These are phyloP conservation scores for Xylaria telfairii DNA, from an alignment of 495 filamentous ascomycete species.

Conservation along the genomic window DNA sequence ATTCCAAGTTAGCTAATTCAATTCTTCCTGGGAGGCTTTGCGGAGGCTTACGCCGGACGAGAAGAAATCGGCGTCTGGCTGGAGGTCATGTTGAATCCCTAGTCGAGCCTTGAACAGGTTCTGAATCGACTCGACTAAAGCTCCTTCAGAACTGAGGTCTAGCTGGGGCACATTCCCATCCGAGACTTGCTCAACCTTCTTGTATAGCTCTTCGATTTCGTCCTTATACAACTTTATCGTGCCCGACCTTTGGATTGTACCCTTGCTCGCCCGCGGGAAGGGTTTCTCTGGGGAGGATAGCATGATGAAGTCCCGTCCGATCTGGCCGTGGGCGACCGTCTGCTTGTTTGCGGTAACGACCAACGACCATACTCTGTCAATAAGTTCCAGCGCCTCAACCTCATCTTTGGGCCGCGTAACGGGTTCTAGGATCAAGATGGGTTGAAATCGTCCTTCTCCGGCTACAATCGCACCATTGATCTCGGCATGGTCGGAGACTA, in stretches of 20 bases:
- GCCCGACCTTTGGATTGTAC: slow-evolving; percentile 56
- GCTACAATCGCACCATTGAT: slow-evolving; percentile 58
- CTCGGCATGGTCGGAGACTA: slow-evolving; percentile 49
- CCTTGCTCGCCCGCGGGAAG: slow-evolving; percentile 62
- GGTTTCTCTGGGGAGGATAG: slow-evolving; percentile 56
- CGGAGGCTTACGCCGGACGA: slow-evolving; percentile 35
- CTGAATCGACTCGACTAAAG: slow-evolving; percentile 43
- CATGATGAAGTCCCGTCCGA: slow-evolving; percentile 46
- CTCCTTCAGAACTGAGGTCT: slow-evolving; percentile 40
- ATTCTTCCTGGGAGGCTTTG: not conserved
- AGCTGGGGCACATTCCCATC: slow-evolving; percentile 32
- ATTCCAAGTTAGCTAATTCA: slow-evolving; percentile 41
- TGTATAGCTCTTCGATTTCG: slow-evolving; percentile 61
- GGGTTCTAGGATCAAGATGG: slow-evolving; percentile 60
- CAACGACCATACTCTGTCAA: slow-evolving; percentile 48
- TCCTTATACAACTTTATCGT: slow-evolving; percentile 57
- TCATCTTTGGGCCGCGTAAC: slow-evolving; percentile 30
- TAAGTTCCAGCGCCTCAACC: slow-evolving; percentile 38
- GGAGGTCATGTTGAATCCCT: slow-evolving; percentile 37
- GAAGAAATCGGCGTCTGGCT: slow-evolving; percentile 51
- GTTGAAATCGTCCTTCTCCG: slow-evolving; percentile 57
- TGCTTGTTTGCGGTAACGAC: slow-evolving; percentile 54
- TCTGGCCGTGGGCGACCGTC: slow-evolving; percentile 53
- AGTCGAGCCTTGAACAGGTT: slow-evolving; percentile 41
- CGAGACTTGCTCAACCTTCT: slow-evolving; percentile 30